phyloP scores from a whole-genome alignment of 768 basidiomycete species.

The Harrya chromipes region DNA sequence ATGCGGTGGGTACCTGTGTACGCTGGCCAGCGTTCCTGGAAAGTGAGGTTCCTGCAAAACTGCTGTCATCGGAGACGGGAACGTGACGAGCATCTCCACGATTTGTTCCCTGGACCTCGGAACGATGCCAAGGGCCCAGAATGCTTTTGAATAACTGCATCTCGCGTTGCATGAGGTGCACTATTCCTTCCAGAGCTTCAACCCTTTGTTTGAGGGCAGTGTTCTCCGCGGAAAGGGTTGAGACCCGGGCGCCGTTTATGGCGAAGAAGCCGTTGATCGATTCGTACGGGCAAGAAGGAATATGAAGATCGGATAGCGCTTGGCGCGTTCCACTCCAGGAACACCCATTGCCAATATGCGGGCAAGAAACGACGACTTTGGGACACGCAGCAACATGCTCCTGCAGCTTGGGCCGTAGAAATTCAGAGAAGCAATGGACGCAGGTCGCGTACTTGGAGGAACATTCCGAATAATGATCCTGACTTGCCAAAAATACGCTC shows the following conservation, averaged over 20 bases:
- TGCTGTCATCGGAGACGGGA: conserved; percentile 11
- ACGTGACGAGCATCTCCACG: conserved; percentile 10
- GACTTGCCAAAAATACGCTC: conserved; percentile 2
- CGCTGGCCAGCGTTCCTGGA: conserved; percentile 14
- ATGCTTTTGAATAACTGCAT: conserved; percentile 51
- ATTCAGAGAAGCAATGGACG: conserved; percentile 37
- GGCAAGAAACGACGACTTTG: conserved; percentile 38
- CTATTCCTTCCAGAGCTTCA: conserved; percentile 53
- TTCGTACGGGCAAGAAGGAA: conserved; percentile 52
- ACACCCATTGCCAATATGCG: conserved; percentile 51
- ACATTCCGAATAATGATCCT: conserved; percentile 43
- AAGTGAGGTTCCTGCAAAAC: conserved; percentile 16
- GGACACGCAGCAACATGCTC: conserved; percentile 41
- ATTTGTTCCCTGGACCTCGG: conserved; percentile 30
- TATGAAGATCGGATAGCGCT: conserved; percentile 36
- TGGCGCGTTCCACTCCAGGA: conserved; percentile 48
- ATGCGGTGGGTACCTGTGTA: conserved; percentile 7
- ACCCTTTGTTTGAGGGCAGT: conserved; percentile 55
- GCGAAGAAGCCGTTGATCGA: conserved; percentile 58
- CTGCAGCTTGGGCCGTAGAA: conserved; percentile 33
- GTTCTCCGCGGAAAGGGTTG: conserved; percentile 61
- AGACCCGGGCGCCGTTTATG: conserved; percentile 38
- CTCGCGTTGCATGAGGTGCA: conserved; percentile 54
- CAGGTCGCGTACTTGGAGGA: conserved; percentile 37
- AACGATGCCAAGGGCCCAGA: conserved; percentile 63